Base-by-base conservation (phyloP, 495 filamentous ascomycete genomes). In the Tuber borchii region DNA sequence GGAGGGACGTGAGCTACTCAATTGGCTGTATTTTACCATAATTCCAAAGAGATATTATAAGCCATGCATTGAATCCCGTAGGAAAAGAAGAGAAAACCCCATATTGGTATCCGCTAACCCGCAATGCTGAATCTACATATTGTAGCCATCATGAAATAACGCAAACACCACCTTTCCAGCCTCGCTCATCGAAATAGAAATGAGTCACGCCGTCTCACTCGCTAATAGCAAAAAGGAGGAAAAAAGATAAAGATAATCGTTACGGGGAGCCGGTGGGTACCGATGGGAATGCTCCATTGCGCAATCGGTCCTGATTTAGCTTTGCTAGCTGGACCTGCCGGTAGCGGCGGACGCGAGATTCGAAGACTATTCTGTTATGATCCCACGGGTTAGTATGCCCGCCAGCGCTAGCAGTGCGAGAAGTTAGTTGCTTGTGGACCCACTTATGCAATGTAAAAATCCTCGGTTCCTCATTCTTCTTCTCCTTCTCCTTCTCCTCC, bases 401-500 rank as follows among this genome's bases (percentile, higher is more conserved):
- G 70, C 46, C 68, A 39, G 69, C 16, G 39, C 37, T 34, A n/a
- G n/a, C n/a, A n/a, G n/a, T 16, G 19, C 17, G 71, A 43, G 37
- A 31, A 61, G 51, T 61, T 61, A 17, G 0, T 22, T 22, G 40
- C 16, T 10, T 8, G 48, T 61, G 70, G 76, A 79, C 87, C 56
- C 86, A 96, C 93, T 91, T 94, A 78, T 96, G 92, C 79, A 99
- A 85, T 76, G 91, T 88, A 85, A 96, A 99, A 45, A 97, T 86
- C 73, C 95, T 87, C 70, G 93, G 93, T 78, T 77, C 75, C 51
- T 79, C 77, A 44, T 71, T 68, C 26, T 46, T 46, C 61, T 76
- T 79, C 42, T 80, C 71, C 26, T 82, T 75, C 72, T 83, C 81
- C 68, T 51, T 22, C 34, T 69, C 72, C 19, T 70, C 43, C 5